A percentile compares a stretch with the other conserved stretches of the same genome.
Conservation (phyloP, 169 alveolate genomes). For the Plasmodium gaboni region DNA sequence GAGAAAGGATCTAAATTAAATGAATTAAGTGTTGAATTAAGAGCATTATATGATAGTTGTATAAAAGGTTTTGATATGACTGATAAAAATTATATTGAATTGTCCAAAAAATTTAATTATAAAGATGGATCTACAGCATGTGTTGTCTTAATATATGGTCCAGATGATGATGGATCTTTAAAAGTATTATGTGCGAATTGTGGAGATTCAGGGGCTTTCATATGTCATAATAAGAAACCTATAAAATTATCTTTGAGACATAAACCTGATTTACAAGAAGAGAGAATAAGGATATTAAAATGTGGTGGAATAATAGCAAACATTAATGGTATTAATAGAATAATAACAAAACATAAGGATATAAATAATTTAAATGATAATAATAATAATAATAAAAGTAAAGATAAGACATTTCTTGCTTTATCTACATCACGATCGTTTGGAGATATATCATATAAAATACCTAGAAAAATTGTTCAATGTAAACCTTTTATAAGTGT, state of each 20-base stretch:
- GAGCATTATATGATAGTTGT: constrained; percentile 77
- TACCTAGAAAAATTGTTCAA: constrained; percentile 79
- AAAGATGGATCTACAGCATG: constrained; percentile 80
- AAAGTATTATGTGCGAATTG: constrained; percentile 82
- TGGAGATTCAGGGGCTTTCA: constrained; percentile 86
- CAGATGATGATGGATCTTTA: constrained; percentile 81
- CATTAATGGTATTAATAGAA: constrained; percentile 81
- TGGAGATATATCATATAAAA: constrained; percentile 81
- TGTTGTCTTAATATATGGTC: constrained; percentile 82
- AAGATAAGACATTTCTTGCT: constrained; percentile 65
- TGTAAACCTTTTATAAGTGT: constrained; percentile 81
- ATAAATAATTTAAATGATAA: neutral
- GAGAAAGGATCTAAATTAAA: constrained; percentile 72
- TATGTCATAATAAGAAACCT: constrained; percentile 80
- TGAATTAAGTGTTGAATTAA: constrained; percentile 70
- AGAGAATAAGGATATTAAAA: constrained; percentile 78
- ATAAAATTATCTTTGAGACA: constrained; percentile 79
- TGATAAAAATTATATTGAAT: constrained; percentile 84
- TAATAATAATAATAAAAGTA: neutral
- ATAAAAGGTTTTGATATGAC: constrained; percentile 87
- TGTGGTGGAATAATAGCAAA: constrained; percentile 83
- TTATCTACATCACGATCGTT: constrained; percentile 84
- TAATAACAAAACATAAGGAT: constrained; percentile 57
- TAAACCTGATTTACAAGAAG: constrained; percentile 83
- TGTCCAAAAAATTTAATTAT: constrained; percentile 73